Percentiles rank a stretch among this genome's conserved stretches.
Evolutionary conservation across 2,329 filamentous ascomycete species (phyloP).

Genomic region (Alternaria brassicicola): DNA sequence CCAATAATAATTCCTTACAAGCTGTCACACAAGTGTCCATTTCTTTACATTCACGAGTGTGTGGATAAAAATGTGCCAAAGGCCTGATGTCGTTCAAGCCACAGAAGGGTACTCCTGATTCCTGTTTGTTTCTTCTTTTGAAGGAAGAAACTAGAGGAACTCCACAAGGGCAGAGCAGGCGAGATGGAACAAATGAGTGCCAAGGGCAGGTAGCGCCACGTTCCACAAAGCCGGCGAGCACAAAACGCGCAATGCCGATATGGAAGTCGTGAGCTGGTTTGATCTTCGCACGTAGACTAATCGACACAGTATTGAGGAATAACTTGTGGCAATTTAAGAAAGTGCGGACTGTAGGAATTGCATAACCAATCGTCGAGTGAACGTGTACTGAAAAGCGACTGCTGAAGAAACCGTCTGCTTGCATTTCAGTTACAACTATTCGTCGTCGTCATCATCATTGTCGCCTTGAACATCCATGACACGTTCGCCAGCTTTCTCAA

Average conservation of each 20-base stretch:
- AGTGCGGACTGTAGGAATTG: slow-evolving; percentile 65
- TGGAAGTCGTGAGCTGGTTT: slow-evolving; percentile 44
- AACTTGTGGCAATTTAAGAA: slow-evolving; percentile 93
- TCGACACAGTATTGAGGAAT: slow-evolving; percentile 78
- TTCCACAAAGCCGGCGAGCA: slow-evolving; percentile 36
- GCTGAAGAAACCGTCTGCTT: background rate
- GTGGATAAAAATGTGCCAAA: slow-evolving; percentile 31
- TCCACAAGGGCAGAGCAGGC: slow-evolving; percentile 21
- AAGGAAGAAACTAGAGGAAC: background rate
- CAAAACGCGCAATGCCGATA: slow-evolving; percentile 43
- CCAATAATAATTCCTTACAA: background rate
- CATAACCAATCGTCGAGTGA: background rate
- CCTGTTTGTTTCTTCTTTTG: background rate
- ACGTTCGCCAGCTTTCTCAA: slow-evolving; percentile 77
- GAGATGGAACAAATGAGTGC: slow-evolving; percentile 27
- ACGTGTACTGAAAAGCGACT: background rate
- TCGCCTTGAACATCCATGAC: slow-evolving; percentile 81
- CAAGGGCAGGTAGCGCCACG: slow-evolving; percentile 36
- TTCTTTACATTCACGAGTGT: background rate
- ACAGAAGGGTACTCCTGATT: slow-evolving; percentile 22
- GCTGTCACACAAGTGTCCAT: background rate
- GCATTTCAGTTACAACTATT: slow-evolving; percentile 33
- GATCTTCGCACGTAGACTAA: slow-evolving; percentile 95
- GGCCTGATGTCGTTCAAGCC: slow-evolving; percentile 31
- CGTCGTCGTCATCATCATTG: slow-evolving; percentile 59